These are phyloP conservation scores for Xanthoconium separans DNA, from an alignment of 1,284 basidiomycete species.

Conservation along the genomic window DNA sequence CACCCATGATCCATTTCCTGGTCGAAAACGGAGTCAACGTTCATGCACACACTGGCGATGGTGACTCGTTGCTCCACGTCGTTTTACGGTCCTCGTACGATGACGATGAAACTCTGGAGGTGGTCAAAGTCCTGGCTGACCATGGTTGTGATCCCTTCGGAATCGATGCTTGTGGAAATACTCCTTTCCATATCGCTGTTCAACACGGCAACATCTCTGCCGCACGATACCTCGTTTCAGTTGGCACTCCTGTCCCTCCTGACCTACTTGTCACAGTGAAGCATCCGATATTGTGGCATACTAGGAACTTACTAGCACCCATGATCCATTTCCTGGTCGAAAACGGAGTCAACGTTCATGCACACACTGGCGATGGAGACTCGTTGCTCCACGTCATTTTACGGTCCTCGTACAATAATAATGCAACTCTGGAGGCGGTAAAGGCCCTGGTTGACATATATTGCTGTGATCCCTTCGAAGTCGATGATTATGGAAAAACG, in stretches of 20 bases:
- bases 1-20: neutral
- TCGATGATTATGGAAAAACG: neutral
- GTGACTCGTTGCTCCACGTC: neutral
- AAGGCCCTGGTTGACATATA: neutral
- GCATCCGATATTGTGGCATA: neutral
- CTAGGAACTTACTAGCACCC: too few relatives aligned
- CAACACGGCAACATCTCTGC: neutral
- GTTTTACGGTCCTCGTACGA: neutral
- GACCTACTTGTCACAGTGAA: neutral
- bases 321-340: neutral
- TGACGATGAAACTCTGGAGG: neutral
- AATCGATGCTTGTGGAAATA: neutral
- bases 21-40: neutral
- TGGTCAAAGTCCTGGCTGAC: neutral
- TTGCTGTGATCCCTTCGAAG: neutral
- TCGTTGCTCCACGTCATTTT: neutral
- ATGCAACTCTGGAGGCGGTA: neutral
- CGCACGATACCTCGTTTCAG: neutral
- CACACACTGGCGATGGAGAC: neutral
- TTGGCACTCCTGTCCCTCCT: neutral
- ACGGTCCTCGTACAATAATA: rapidly evolving
- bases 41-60: neutral
- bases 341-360: neutral
- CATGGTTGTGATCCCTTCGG: neutral
- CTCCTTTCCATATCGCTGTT: neutral